Base-by-base conservation (phyloP, 805 yeast species). In the Kregervanrija fluxuum region DNA sequence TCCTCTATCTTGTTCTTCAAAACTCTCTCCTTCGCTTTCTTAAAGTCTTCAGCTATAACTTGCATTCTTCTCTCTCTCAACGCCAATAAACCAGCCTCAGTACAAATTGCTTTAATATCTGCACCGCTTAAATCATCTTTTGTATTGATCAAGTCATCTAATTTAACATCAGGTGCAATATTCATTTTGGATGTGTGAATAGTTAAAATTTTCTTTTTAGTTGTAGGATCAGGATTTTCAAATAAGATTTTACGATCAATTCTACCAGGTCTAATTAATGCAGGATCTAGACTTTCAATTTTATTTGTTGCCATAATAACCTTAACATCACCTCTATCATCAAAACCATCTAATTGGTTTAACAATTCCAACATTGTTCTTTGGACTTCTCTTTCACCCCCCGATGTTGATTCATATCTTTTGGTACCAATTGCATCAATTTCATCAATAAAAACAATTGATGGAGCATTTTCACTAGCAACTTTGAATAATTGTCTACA, bases 361-460 rank as follows among this genome's bases (percentile, higher is more conserved):
- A 91, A 76, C 58, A 91, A 71, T 68, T 90, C 98, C 76, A 90
- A 74, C 98, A 90, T 91, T 33, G 98, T 91, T 72, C 98, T 82
- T 70, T 91, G 98, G 52, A 91, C 87, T 68, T 91, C 98, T 55
- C 96, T 79, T 68, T 91, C 98, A 61, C 98, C 98, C 37, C 98
- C 97, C 15, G 95, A 83, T 6, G 83, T 72, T 2, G 84, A 83
- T 48, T 91, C 96, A 65, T 91, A 90, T 66, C 99, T 82, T 65
- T 91, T 91, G n/a, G 95, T 85, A 67, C 99, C 99, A 62, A 93
- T 93, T 38, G 99, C 98, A 68, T 93, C 99, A 60, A 93, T 91
- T 70, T 93, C 99, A 69, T 93, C 99, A 53, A 93, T 93, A 60
- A 93, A 93, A 33, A 93, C 96, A 69, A 93, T 93, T n/a, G 96